A percentile compares a stretch with the other conserved stretches of the same genome.
Conservation (phyloP, 1,284 basidiomycete species). For the Golubevia sp. region DNA sequence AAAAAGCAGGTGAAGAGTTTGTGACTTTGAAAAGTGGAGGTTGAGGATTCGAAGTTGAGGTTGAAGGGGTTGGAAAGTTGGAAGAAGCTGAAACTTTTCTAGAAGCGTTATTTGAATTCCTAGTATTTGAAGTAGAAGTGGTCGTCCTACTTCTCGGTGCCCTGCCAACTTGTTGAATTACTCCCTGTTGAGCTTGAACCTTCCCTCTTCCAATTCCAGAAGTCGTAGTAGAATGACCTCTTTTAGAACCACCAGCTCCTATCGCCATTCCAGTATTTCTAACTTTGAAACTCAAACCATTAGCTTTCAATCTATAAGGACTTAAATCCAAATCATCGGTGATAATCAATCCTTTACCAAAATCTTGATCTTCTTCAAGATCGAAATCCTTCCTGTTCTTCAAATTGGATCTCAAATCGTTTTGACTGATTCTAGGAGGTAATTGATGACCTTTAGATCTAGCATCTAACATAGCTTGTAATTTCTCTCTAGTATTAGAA, state of each 20-base stretch:
- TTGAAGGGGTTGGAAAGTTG: conserved; percentile 16
- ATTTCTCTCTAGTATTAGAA: conserved; percentile 15
- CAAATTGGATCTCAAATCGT: not conserved
- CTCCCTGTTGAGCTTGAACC: no score
- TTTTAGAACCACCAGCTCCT: not conserved
- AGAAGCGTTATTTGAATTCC: no score
- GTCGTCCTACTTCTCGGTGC: no score
- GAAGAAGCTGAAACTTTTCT: conserved; percentile 9
- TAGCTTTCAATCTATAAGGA: conserved; percentile 24
- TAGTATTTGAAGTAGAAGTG: no score
- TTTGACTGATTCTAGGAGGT: not conserved
- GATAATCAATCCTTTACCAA: conserved; percentile 38
- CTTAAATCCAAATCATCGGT: conserved; percentile 46
- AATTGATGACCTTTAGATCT: conserved; percentile 17
- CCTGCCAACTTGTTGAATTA: conserved; percentile 10
- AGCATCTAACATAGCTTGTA: conserved; percentile 34
- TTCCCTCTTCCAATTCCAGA: not conserved
- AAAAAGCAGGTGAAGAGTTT: conserved; percentile 27
- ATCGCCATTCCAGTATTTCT: conserved; percentile 1
- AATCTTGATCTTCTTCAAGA: conserved; percentile 23
- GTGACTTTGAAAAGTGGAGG: conserved; percentile 34
- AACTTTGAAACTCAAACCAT: not conserved
- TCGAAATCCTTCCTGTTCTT: not conserved
- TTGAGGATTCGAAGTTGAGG: conserved; percentile 3
- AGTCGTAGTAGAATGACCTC: not conserved